phyloP scores from a whole-genome alignment of 306 rosid genomes.

The Myrica gale region DNA sequence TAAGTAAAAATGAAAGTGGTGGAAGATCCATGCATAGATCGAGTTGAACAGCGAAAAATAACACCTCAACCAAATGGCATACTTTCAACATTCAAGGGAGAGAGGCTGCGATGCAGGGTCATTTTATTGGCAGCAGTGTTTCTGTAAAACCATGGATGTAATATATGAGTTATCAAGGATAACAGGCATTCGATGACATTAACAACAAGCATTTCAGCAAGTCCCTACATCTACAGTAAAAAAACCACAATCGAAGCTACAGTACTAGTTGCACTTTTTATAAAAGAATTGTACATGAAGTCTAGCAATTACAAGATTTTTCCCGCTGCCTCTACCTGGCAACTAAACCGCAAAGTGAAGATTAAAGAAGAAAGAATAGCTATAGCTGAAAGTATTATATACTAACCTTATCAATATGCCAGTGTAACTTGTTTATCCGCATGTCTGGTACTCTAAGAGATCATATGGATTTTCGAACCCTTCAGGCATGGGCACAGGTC shows the following conservation, averaged over 20 bases:
- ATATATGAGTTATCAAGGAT: slow-evolving; percentile 17
- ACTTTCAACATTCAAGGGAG: too few relatives aligned
- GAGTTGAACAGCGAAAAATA: too few relatives aligned
- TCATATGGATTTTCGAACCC: slow-evolving; percentile 35
- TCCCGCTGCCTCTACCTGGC: slow-evolving; percentile 44
- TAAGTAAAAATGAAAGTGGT: not conserved
- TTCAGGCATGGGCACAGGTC: slow-evolving; percentile 13
- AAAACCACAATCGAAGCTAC: slow-evolving; percentile 25
- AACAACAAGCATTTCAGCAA: slow-evolving; percentile 30
- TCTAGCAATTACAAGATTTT: slow-evolving; percentile 41
- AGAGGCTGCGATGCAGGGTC: not conserved
- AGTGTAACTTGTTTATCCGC: slow-evolving; percentile 38
- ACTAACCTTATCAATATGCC: slow-evolving; percentile 41
- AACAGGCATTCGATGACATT: slow-evolving; percentile 18
- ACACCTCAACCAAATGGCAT: not conserved
- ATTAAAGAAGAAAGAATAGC: slow-evolving; percentile 19
- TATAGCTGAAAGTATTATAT: slow-evolving; percentile 46
- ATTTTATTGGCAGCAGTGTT: slow-evolving; percentile 27
- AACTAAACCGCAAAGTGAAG: slow-evolving; percentile 35
- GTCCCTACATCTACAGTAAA: slow-evolving; percentile 38
- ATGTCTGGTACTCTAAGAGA: slow-evolving; percentile 29
- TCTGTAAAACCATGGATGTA: slow-evolving; percentile 15
- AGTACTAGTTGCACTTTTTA: slow-evolving; percentile 44
- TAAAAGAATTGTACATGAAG: slow-evolving; percentile 52
- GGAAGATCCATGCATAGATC: not conserved